A percentile compares a stretch with the other conserved stretches of the same genome.
Conservation (phyloP, 2,329 filamentous ascomycete species). For the Sporothrix curviconia region DNA sequence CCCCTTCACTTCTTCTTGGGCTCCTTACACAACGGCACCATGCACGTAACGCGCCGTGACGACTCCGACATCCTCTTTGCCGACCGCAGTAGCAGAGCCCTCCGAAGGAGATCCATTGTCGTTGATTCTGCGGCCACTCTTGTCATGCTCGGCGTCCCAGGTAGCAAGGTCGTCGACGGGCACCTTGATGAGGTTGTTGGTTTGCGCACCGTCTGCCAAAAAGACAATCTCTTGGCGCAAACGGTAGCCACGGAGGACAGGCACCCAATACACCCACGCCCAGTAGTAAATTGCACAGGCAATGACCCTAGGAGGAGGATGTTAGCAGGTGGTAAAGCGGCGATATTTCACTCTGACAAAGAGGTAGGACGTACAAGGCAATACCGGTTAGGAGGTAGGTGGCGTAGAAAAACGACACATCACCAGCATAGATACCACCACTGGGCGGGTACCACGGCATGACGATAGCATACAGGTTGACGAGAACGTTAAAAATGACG, state of each 20-base stretch:
- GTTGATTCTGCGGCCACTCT: slow-evolving; percentile 18
- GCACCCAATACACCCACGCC: slow-evolving; percentile 40
- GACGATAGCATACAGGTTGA: slow-evolving; percentile 56
- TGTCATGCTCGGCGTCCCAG: slow-evolving; percentile 37
- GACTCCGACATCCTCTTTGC: background rate
- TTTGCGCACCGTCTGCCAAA: slow-evolving; percentile 37
- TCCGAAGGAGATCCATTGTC: background rate
- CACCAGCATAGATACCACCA: slow-evolving; percentile 51
- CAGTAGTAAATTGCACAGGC: slow-evolving; percentile 44
- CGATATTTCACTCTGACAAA: no score
- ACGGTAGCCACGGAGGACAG: slow-evolving; percentile 36
- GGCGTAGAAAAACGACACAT: slow-evolving; percentile 68
- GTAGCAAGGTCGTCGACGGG: slow-evolving; percentile 34
- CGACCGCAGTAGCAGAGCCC: background rate
- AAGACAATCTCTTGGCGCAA: slow-evolving; percentile 43
- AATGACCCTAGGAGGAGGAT: background rate
- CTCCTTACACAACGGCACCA: background rate
- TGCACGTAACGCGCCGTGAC: background rate
- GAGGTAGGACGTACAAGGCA: slow-evolving; percentile 45
- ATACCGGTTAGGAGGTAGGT: slow-evolving; percentile 62
- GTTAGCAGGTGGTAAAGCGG: slow-evolving; percentile 11
- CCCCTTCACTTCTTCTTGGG: no score
- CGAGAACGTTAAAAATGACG: slow-evolving; percentile 52
- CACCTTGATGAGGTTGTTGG: slow-evolving; percentile 43
- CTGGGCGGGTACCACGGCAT: slow-evolving; percentile 68